phyloP scores from a whole-genome alignment of 176 grass and related monocot species.

The Paspalum notatum region DNA sequence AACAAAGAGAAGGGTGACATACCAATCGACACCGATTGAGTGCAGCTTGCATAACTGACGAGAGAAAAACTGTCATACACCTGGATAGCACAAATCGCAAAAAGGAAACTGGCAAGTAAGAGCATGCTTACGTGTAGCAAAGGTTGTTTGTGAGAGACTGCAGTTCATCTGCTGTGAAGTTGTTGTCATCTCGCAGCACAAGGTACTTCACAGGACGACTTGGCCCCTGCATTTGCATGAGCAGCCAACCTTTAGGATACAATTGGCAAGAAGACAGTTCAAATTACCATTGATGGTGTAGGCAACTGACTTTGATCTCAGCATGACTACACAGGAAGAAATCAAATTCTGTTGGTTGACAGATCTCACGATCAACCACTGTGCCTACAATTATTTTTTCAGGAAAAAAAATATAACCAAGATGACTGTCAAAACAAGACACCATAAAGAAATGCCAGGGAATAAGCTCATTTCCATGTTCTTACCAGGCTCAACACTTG shows the following conservation, averaged over 20 bases:
- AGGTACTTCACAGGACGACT: constrained; percentile 71
- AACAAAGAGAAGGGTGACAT: constrained; percentile 25
- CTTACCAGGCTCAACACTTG: constrained; percentile 65
- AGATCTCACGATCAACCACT: constrained; percentile 75
- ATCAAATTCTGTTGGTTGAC: constrained; percentile 70
- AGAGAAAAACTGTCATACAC: neutral
- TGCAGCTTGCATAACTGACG: constrained; percentile 70
- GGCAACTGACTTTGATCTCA: constrained; percentile 52
- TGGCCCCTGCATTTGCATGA: constrained; percentile 43
- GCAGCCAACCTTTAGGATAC: neutral
- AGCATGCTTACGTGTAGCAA: constrained; percentile 69
- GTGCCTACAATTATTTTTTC: constrained; percentile 58
- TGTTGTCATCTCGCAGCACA: constrained; percentile 73
- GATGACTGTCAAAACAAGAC: neutral
- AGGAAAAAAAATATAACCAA: constrained; percentile 1
- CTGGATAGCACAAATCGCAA: neutral
- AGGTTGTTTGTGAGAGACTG: constrained; percentile 75
- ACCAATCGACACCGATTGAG: constrained; percentile 69
- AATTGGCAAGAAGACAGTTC: no score
- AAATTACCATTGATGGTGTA: neutral
- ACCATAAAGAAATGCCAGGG: neutral
- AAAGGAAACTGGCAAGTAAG: neutral
- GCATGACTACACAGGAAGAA: constrained; percentile 80
- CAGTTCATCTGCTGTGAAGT: constrained; percentile 67
- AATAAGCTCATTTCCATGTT: neutral